phyloP scores from a whole-genome alignment of 768 basidiomycete species.

The Termitomyces sp. region DNA sequence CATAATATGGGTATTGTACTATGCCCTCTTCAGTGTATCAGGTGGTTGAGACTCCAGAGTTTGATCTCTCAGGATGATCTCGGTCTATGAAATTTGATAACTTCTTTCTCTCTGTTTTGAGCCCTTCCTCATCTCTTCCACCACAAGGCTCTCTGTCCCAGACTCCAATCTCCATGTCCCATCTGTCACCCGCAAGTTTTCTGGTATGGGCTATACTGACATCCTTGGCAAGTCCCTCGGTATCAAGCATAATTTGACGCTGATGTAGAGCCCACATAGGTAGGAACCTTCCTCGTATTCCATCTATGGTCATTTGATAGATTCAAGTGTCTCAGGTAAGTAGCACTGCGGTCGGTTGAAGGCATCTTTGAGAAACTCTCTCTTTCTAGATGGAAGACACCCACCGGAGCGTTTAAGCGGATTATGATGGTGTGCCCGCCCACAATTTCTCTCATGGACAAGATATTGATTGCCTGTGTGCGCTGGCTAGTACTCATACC shows the following conservation, averaged over 20 bases:
- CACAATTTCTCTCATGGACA: neutral
- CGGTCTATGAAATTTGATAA: too few relatives aligned
- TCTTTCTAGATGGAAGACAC: constrained; percentile 56
- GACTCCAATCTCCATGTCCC: constrained; percentile 41
- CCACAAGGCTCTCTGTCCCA: neutral
- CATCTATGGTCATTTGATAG: too few relatives aligned
- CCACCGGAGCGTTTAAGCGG: constrained; percentile 74
- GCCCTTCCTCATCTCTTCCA: neutral
- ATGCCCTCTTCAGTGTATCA: too few relatives aligned
- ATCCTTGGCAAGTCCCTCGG: constrained; percentile 38
- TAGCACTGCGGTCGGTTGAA: neutral
- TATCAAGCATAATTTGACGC: neutral
- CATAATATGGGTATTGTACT: too few relatives aligned
- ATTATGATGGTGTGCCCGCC: constrained; percentile 67
- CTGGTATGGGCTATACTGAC: constrained; percentile 62
- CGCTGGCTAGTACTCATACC: constrained; percentile 69
- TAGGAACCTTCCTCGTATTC: constrained; percentile 57
- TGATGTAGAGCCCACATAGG: constrained; percentile 28
- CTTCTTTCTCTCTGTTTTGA: too few relatives aligned
- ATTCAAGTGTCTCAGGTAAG: too few relatives aligned
- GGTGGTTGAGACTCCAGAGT: too few relatives aligned
- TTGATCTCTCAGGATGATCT: too few relatives aligned
- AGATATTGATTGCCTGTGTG: neutral
- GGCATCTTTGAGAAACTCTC: neutral
- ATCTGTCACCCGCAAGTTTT: constrained; percentile 51